Conservation (phyloP, 345 rosid genomes). For the Lepidium sativum region DNA sequence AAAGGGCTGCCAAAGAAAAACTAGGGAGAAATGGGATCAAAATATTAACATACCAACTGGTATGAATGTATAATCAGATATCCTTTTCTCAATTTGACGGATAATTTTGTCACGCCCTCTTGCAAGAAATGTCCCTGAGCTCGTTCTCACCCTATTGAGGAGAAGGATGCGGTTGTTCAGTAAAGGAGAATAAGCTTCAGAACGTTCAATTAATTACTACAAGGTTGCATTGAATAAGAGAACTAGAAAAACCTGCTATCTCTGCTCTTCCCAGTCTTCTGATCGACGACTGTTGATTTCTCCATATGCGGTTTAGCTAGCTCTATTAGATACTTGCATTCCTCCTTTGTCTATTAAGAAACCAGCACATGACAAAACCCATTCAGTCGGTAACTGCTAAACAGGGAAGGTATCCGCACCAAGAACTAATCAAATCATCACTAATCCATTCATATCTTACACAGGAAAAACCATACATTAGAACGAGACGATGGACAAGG, state of each 20-base stretch:
- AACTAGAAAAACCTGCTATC: slow-evolving; percentile 62
- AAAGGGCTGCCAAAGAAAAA: background rate
- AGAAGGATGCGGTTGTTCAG: background rate
- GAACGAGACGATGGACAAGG: background rate
- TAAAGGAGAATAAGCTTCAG: background rate
- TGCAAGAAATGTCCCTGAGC: slow-evolving; percentile 72
- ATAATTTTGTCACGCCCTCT: slow-evolving; percentile 76
- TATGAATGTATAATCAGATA: slow-evolving; percentile 80
- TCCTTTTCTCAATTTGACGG: slow-evolving; percentile 73
- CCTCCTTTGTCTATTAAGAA: slow-evolving; percentile 55
- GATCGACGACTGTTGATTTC: slow-evolving; percentile 82
- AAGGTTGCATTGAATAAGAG: background rate
- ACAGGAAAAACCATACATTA: no score
- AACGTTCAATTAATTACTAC: background rate
- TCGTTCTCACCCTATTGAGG: slow-evolving; percentile 67
- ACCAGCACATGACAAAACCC: background rate
- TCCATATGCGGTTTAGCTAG: slow-evolving; percentile 79
- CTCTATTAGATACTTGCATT: slow-evolving; percentile 67
- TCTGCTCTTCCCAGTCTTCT: slow-evolving; percentile 72
- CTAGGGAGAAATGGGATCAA: background rate
- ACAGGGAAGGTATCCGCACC: background rate
- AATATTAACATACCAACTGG: slow-evolving; percentile 53
- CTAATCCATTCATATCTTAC: background rate
- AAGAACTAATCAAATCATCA: background rate
- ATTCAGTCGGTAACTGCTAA: background rate